Base-by-base conservation (phyloP, 2,329 filamentous ascomycete genomes). In the Calonectria hawksworthii region DNA sequence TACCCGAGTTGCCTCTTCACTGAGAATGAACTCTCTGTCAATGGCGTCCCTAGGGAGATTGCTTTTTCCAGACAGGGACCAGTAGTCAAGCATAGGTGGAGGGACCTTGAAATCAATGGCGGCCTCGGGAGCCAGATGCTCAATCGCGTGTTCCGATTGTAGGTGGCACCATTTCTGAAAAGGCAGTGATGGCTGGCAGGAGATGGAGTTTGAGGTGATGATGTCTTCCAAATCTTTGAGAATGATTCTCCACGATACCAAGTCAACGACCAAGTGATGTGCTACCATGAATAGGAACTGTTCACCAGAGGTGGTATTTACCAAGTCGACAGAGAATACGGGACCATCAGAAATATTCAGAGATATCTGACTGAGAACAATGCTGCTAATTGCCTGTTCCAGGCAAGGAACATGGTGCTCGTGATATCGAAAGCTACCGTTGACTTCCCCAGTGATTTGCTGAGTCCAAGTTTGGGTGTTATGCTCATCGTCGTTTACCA, bases 181-280 rank as follows among this genome's bases (percentile, higher is more conserved):
- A 0, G 67, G 51, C 1, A 78, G 2, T 21, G 77, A 26, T 2
- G 68, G 74, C 0, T 9, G 3, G 5, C 54, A 59, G 0, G 3
- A 61, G 50, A 1, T 41, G 4, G 13, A 36, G 16, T 23, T 18
- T 32, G 66, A 56, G 41, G 83, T 77, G n/a, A 87, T 78, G 1
- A 86, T 72, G 6, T 83, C 83, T 64, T 87, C 86, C 4, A 88
- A 77, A 66, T 88, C 85, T 67, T 86, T 83, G 0, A 87, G 79
- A 3, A 87, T 78, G 6, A 87, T 78, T 14, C 85, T 81, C 86
- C 86, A 88, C 1, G 85, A 85, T 7, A 87, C 86, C 4, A 87
- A 77, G 67, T 87, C 86, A 51, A 87, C 83, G 11, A 83, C 81
- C 8, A 84, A 78, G 61, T 84, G 83, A 47, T 47, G 41, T 47